These are phyloP conservation scores for Leccinum longicurvipes DNA, from an alignment of 768 basidiomycete species.

Conservation along the genomic window DNA sequence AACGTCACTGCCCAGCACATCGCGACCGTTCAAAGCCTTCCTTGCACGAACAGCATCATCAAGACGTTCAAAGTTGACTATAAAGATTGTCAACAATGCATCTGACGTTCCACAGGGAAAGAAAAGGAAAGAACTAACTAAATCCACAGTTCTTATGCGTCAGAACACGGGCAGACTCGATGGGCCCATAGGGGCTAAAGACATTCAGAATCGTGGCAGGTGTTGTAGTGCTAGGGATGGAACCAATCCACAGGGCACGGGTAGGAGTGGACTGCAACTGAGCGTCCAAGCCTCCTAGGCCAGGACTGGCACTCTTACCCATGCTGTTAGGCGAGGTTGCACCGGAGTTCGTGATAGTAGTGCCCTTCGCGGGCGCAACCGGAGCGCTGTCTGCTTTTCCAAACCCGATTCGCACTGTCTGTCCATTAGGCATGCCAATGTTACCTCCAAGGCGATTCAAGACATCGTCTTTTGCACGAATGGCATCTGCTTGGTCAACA, in stretches of 20 bases:
- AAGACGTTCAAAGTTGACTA: slow-evolving; percentile 94
- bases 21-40: slow-evolving; percentile 92
- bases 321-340: slow-evolving; percentile 59
- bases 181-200: slow-evolving; percentile 96
- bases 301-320: slow-evolving; percentile 50
- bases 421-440: slow-evolving; percentile 91
- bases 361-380: slow-evolving; percentile 80
- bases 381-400: slow-evolving; percentile 98
- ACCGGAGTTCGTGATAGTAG: slow-evolving; percentile 56
- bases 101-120: not conserved
- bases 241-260: slow-evolving; percentile 95
- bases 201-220: slow-evolving; percentile 93
- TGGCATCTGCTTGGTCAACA: slow-evolving; percentile 92
- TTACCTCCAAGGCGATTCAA: slow-evolving; percentile 92
- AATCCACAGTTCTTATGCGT: slow-evolving; percentile 98
- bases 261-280: slow-evolving; percentile 91
- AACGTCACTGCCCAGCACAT: slow-evolving; percentile 93
- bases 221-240: slow-evolving; percentile 92
- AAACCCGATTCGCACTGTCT: slow-evolving; percentile 96
- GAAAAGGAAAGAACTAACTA: slow-evolving; percentile 44
- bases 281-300: slow-evolving; percentile 71
- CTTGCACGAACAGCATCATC: slow-evolving; percentile 96
- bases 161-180: slow-evolving; percentile 93
- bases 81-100: slow-evolving; percentile 6
- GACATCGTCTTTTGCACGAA: slow-evolving; percentile 97